Evolutionary conservation across 768 basidiomycete genomes (phyloP).

Genomic region (Pleurotus platypus): DNA sequence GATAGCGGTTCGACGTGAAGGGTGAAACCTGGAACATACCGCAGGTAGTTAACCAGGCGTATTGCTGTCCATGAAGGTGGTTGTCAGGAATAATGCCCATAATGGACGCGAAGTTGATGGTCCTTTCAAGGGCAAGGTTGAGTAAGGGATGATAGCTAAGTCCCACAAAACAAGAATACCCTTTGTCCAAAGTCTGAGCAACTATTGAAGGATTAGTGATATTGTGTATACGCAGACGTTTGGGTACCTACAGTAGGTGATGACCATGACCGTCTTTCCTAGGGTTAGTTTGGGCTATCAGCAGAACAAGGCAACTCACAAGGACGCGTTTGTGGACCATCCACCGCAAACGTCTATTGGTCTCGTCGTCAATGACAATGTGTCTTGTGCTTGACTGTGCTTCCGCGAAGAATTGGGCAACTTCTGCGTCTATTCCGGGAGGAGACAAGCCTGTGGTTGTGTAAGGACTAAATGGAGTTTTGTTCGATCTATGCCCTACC

Average conservation of each 20-base stretch:
- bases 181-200: constrained; percentile 44
- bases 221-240: constrained; percentile 5
- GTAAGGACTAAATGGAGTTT: constrained; percentile 7
- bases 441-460: constrained; percentile 10
- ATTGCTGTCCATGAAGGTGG: constrained; percentile 44
- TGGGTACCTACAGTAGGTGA: constrained; percentile 33
- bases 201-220: constrained; percentile 18
- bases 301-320: constrained; percentile 16
- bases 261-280: constrained; percentile 36
- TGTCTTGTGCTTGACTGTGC: constrained; percentile 16
- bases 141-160: not conserved
- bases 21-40: constrained; percentile 22
- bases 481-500: not conserved
- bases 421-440: constrained; percentile 40
- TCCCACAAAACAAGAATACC: constrained; percentile 19
- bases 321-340: constrained; percentile 45
- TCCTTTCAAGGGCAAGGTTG: constrained; percentile 18
- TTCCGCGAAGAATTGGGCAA: constrained; percentile 40
- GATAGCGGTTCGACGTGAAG: not conserved
- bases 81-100: constrained; percentile 44
- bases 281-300: not conserved
- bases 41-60: constrained; percentile 45
- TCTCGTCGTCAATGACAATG: constrained; percentile 36
- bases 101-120: constrained; percentile 43
- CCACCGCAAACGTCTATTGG: constrained; percentile 38